Base-by-base conservation (phyloP, 2,329 filamentous ascomycete species). In the Anthostomella pinea region DNA sequence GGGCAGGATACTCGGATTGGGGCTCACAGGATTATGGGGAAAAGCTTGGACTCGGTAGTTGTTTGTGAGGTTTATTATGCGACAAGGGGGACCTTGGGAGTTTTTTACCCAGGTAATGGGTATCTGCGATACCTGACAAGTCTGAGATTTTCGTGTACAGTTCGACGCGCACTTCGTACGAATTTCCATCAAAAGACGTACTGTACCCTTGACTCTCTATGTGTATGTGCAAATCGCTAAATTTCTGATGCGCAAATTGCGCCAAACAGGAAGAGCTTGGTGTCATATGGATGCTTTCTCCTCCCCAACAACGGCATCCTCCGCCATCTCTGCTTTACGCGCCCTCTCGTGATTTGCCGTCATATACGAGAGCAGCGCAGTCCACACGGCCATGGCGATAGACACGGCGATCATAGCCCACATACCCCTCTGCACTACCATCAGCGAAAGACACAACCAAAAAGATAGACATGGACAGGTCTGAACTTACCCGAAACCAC, bases 381-480 rank as follows among this genome's bases (percentile, higher is more conserved):
- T 78, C 81, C 81, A 85, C 2, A 79, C 46, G 0, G 66, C 69
- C 53, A 85, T 60, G 2, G 72, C 73, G 35, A 83, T 75, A 15
- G 71, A 79, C 6, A 70, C 69, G 2, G 69, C 80, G 52, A 86
- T 82, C 82, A 85, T 85, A 3, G 81, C 81, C 72, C 77, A 85
- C 81, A 85, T 83, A n/a, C 82, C 81, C 39, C 70, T 69, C 69
- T 80, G 41, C 5, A n/a, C n/a, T n/a, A n/a, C n/a, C n/a, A n/a
- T n/a, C n/a, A 7, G 15, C 13, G 6, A 4, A 27, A 27, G 25
- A 15, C 7, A 27, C 7, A 15, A 15, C 9, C 6, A 16, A 11
- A 21, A 15, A 16, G 11, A 17, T n/a, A 11, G 14, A 15, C 3
- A 18, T 29, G 9, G 22, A 21, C 6, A 25, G 5, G 3, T 49